These are phyloP conservation scores for Ophiostoma ulmi DNA, from an alignment of 2,329 filamentous ascomycete species.

Conservation along the genomic window DNA sequence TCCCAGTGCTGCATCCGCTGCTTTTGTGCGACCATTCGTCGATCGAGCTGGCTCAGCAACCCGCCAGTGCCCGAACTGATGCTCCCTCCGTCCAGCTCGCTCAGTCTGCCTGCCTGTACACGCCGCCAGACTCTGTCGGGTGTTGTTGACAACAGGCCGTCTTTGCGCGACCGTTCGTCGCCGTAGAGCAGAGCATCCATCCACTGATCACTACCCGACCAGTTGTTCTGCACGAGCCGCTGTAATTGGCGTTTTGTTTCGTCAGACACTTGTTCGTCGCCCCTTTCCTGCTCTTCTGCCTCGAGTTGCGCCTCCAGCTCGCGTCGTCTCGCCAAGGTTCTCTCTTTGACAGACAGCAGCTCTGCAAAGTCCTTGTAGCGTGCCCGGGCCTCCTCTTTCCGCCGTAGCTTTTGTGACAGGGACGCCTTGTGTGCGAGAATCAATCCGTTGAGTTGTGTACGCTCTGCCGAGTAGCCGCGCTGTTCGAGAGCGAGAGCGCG, in stretches of 20 bases:
- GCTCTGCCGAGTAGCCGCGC: slow-evolving; percentile 52
- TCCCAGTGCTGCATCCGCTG: slow-evolving; percentile 69
- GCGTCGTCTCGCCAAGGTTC: slow-evolving; percentile 50
- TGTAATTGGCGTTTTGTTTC: slow-evolving; percentile 39
- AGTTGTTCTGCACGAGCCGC: slow-evolving; percentile 63
- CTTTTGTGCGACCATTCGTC: slow-evolving; percentile 60
- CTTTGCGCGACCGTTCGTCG: slow-evolving; percentile 48
- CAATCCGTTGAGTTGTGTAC: slow-evolving; percentile 56
- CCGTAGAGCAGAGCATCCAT: slow-evolving; percentile 65
- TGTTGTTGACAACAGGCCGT: slow-evolving; percentile 58
- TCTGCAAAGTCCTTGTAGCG: slow-evolving; percentile 60
- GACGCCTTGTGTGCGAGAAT: slow-evolving; percentile 68
- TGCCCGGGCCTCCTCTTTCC: slow-evolving; percentile 54
- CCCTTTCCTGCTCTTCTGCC: not conserved
- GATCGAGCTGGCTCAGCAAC: slow-evolving; percentile 66
- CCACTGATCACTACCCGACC: slow-evolving; percentile 73
- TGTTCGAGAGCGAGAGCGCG: slow-evolving; percentile 55
- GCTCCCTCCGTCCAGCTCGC: slow-evolving; percentile 49
- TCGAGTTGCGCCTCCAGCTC: slow-evolving; percentile 37
- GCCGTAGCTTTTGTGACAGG: slow-evolving; percentile 53
- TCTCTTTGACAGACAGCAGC: slow-evolving; percentile 59
- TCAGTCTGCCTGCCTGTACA: slow-evolving; percentile 54
- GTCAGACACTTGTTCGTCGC: slow-evolving; percentile 31
- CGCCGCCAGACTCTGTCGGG: slow-evolving; percentile 69
- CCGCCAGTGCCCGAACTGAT: slow-evolving; percentile 35